Conservation (phyloP, 306 rosid species). For the Oemleria cerasiformis region DNA sequence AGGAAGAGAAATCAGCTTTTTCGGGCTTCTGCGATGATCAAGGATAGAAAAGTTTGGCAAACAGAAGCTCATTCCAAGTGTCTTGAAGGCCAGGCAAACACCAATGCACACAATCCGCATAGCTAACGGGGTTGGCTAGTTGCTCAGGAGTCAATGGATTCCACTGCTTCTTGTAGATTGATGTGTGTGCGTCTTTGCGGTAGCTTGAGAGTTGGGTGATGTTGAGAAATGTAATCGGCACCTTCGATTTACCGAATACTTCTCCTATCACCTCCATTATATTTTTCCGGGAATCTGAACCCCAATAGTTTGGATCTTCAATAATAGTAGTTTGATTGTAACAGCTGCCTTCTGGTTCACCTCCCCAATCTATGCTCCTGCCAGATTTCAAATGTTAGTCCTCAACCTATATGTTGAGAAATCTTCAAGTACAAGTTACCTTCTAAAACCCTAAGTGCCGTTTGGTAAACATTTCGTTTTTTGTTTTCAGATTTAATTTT, state of each 20-base stretch:
- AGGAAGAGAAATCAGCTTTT: background rate
- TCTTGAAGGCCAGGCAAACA: conserved; percentile 98
- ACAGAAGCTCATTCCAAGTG: conserved; percentile 97
- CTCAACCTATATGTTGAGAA: background rate
- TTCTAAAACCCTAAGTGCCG: no score
- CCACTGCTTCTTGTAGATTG: conserved; percentile 96
- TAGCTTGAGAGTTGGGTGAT: conserved; percentile 83
- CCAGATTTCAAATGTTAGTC: conserved; percentile 14
- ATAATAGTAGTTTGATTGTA: conserved; percentile 79
- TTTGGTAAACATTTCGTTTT: no score
- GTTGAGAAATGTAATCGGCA: conserved; percentile 77
- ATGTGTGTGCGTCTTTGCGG: conserved; percentile 86
- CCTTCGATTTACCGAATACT: conserved; percentile 56
- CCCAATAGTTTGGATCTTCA: conserved; percentile 68
- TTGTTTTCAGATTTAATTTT: no score
- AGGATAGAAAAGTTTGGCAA: conserved; percentile 76
- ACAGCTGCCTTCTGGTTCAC: conserved; percentile 58
- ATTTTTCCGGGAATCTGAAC: conserved; percentile 67
- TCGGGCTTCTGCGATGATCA: conserved; percentile 10
- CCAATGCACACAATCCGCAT: conserved; percentile 96
- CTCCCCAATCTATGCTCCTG: conserved; percentile 94
- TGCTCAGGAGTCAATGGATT: conserved; percentile 68
- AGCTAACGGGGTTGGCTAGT: conserved; percentile 75
- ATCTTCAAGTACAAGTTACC: background rate
- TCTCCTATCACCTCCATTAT: conserved; percentile 80